Conservation (phyloP, 768 basidiomycete genomes). For the Amanita phalloides region DNA sequence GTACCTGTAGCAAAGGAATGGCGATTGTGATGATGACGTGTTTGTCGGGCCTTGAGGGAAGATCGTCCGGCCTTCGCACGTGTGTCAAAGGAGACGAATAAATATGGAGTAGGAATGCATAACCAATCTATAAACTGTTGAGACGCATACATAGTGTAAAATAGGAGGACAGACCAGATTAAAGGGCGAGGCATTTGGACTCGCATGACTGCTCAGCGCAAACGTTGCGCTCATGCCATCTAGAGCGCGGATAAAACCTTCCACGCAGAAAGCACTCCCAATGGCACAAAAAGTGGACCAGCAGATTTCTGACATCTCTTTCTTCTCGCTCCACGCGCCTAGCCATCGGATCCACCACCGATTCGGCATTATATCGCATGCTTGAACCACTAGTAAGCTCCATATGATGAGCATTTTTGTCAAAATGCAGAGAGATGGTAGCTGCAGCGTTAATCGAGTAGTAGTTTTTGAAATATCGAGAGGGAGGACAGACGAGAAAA, state of each 20-base stretch:
- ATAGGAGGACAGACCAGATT: conserved; percentile 46
- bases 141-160: conserved; percentile 1
- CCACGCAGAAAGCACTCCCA: conserved; percentile 53
- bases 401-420: conserved; percentile 46
- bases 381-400: conserved; percentile 48
- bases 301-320: conserved; percentile 54
- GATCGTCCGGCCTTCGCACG: conserved; percentile 24
- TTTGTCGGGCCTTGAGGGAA: conserved; percentile 57
- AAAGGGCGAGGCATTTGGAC: conserved; percentile 49
- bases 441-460: conserved; percentile 48
- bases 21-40: conserved; percentile 66
- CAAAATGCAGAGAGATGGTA: conserved; percentile 58
- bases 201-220: conserved; percentile 23
- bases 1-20: conserved; percentile 63
- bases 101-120: conserved; percentile 65
- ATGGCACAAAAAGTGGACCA: conserved; percentile 67
- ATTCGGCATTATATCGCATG: conserved; percentile 28
- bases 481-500: conserved; percentile 41
- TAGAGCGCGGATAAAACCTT: conserved; percentile 55
- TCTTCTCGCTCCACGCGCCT: conserved; percentile 32
- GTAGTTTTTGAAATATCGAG: conserved; percentile 48
- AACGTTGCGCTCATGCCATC: conserved; percentile 43
- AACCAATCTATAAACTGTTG: conserved; percentile 46
- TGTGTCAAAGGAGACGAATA: conserved; percentile 62
- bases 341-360: conserved; percentile 15